phyloP scores from a whole-genome alignment of 2,329 filamentous ascomycete genomes.

The Apiospora marii region DNA sequence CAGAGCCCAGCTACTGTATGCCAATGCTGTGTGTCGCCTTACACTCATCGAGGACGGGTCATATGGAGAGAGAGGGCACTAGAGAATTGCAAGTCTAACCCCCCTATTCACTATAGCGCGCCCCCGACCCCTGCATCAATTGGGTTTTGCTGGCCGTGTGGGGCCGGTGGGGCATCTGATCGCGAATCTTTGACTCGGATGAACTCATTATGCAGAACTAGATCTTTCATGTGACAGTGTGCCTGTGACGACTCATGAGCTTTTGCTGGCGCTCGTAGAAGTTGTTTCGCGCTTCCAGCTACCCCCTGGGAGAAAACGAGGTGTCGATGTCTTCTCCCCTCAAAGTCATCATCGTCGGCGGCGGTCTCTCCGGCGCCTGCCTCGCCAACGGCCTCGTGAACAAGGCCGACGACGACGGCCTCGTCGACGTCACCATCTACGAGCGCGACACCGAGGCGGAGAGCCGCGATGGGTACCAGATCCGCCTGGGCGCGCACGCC shows the following conservation, averaged over 20 bases:
- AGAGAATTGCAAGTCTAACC: no score
- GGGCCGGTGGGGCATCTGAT: neutral
- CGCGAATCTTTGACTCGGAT: neutral
- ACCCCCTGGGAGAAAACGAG: neutral
- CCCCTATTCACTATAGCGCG: no score
- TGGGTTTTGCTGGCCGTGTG: neutral
- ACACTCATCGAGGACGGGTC: no score
- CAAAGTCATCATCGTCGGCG: constrained; percentile 35
- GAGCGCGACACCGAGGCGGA: constrained; percentile 28
- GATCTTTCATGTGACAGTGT: neutral
- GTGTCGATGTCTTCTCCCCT: constrained; percentile 15
- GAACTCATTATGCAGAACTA: neutral
- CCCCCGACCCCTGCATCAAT: no score
- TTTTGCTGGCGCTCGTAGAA: neutral
- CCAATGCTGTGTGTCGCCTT: no score
- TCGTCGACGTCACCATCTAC: constrained; percentile 30
- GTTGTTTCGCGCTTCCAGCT: no score
- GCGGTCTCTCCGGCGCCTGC: constrained; percentile 32
- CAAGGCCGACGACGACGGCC: constrained; percentile 25
- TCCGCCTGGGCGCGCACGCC: constrained; percentile 32
- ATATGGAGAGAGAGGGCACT: no score
- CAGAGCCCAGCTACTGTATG: no score
- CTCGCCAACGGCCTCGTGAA: constrained; percentile 33
- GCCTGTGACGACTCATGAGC: neutral
- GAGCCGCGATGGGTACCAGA: constrained; percentile 33